phyloP scores from a whole-genome alignment of 345 rosid genomes.

The Eucalyptus tenuipes region DNA sequence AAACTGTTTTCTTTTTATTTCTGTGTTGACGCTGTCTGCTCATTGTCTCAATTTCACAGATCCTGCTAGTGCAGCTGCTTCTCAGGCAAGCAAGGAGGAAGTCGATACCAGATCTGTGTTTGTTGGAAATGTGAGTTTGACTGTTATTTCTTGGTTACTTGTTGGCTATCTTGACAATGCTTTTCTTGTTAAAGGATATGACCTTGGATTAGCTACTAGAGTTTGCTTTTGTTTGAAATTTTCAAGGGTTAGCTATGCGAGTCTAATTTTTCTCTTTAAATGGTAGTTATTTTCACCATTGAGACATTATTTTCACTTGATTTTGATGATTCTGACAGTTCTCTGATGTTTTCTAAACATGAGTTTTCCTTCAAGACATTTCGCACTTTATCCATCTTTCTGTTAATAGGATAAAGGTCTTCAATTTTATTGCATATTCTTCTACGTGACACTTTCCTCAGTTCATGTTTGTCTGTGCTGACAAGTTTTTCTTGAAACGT shows the following conservation, averaged over 20 bases:
- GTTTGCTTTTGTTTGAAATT: background rate
- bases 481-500: background rate
- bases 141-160: background rate
- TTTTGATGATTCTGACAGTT: background rate
- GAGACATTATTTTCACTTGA: background rate
- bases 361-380: background rate
- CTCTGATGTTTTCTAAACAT: background rate
- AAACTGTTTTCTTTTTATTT: background rate
- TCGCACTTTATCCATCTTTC: background rate
- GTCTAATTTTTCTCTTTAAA: background rate
- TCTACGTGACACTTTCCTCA: background rate
- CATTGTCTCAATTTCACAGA: slow-evolving; percentile 22
- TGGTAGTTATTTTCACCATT: background rate
- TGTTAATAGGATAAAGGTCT: background rate
- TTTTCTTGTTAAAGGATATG: background rate
- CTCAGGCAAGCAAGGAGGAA: slow-evolving; percentile 68
- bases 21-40: background rate
- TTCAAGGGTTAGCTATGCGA: background rate
- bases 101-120: slow-evolving; percentile 74
- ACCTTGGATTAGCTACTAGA: background rate
- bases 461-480: background rate
- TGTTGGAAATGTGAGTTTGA: slow-evolving; percentile 84
- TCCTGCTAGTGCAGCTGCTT: slow-evolving; percentile 54
- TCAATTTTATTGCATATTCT: background rate
- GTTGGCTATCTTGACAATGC: background rate